phyloP scores from a whole-genome alignment of 768 basidiomycete genomes.

The Tremella yokohamensis region DNA sequence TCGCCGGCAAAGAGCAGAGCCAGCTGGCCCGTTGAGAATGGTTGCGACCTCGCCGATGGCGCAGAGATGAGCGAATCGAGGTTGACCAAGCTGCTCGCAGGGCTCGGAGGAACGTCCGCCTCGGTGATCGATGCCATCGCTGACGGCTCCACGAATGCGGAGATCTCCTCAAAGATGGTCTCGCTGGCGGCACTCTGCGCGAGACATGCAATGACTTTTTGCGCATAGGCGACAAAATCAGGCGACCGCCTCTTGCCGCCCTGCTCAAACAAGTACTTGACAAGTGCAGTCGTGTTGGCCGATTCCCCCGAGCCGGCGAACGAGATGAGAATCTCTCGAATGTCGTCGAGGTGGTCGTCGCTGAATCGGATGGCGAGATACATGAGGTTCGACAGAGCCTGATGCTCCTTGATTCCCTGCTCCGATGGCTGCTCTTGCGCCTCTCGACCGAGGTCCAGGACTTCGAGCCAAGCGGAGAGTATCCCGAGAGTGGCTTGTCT shows the following conservation, averaged over 20 bases:
- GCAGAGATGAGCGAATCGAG: slow-evolving; percentile 53
- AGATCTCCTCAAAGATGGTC: slow-evolving; percentile 76
- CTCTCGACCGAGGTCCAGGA: slow-evolving; percentile 65
- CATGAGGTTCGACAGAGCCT: slow-evolving; percentile 73
- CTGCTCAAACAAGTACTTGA: slow-evolving; percentile 81
- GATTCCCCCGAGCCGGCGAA: slow-evolving; percentile 63
- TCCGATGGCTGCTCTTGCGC: slow-evolving; percentile 52
- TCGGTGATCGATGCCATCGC: slow-evolving; percentile 74
- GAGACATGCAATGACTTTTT: slow-evolving; percentile 76
- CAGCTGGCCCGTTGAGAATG: slow-evolving; percentile 76
- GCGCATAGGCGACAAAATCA: slow-evolving; percentile 72
- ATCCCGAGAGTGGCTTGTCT: slow-evolving; percentile 65
- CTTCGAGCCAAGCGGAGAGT: slow-evolving; percentile 77
- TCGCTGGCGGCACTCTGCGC: slow-evolving; percentile 71
- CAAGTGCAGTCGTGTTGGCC: slow-evolving; percentile 68
- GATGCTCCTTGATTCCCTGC: slow-evolving; percentile 56
- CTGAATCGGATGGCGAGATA: slow-evolving; percentile 74
- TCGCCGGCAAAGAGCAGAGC: slow-evolving; percentile 68
- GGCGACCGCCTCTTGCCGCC: slow-evolving; percentile 76
- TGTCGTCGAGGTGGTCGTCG: slow-evolving; percentile 71
- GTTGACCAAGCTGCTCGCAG: slow-evolving; percentile 58
- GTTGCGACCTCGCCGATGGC: slow-evolving; percentile 34
- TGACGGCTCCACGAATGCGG: slow-evolving; percentile 74
- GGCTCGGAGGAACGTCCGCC: slow-evolving; percentile 29
- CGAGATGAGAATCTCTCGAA: slow-evolving; percentile 72